Percentiles rank a stretch among this genome's conserved stretches.
Conservation (phyloP, 805 yeast genomes). For the Lipomyces mesembrius region DNA sequence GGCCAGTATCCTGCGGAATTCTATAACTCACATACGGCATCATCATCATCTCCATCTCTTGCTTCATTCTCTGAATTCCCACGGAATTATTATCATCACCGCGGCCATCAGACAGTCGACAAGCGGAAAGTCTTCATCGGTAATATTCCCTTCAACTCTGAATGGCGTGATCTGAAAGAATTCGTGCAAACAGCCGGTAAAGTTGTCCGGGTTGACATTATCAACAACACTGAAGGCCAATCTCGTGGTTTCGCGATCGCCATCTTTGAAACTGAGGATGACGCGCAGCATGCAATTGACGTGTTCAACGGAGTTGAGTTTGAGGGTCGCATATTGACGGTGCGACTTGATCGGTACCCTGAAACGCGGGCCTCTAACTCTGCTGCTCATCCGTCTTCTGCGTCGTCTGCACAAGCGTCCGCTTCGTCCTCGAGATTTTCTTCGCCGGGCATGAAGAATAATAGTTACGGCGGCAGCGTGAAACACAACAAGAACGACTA, state of each 20-base stretch:
- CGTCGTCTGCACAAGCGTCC: conserved; percentile 12
- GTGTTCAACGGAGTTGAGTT: conserved; percentile 58
- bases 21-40: neutral
- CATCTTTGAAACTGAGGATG: conserved; percentile 53
- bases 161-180: conserved; percentile 45
- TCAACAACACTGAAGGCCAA: conserved; percentile 48
- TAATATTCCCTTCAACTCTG: conserved; percentile 45
- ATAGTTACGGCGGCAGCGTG: conserved; percentile 2
- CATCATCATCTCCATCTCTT: conserved; percentile 4
- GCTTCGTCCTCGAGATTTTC: conserved; percentile 18
- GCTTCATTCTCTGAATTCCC: neutral
- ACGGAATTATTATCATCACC: neutral
- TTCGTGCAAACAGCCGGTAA: conserved; percentile 41
- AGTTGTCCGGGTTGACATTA: conserved; percentile 48
- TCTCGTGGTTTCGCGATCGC: conserved; percentile 71
- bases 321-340: conserved; percentile 64
- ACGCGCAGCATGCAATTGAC: conserved; percentile 56
- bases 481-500: conserved; percentile 9
- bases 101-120: conserved; percentile 28
- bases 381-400: conserved; percentile 6
- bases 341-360: conserved; percentile 62
- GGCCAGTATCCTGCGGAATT: conserved; percentile 1
- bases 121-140: conserved; percentile 46
- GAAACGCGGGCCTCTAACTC: conserved; percentile 16
- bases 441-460: conserved; percentile 12